Evolutionary conservation across 2,329 filamentous ascomycete species (phyloP), one percentile per base, ranked within the genome.

Genomic region (Tolypocladium nubicola): DNA sequence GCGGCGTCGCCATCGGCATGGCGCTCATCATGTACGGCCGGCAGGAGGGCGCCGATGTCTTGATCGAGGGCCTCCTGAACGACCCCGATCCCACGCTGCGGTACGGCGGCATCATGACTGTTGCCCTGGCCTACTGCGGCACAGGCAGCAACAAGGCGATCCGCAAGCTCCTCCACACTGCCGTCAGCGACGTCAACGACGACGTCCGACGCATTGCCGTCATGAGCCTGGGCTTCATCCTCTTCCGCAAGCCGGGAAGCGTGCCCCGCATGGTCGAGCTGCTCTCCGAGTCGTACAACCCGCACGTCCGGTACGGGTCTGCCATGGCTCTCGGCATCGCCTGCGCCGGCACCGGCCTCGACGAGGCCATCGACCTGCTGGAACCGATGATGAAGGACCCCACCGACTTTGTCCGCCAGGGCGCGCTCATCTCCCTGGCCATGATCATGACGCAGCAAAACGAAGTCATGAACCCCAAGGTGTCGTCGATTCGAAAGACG

Each of bases 371-470:
- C 61, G 94, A 99, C 67, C 81, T 99, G 21, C 81, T 99, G 5
- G 94, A 99, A 77, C 94, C 94, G 21, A 99, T 99, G 94, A 92
- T 97, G 79, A 99, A 97, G 79, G 94, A 99, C 66, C 95, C 94
- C 9, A 96, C 92, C 58, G 94, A 99, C 76, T 99, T 99, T 70
- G 94, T 99, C 55, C 87, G 95, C 64, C 94, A 99, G 74, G 94
- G 95, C 69, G 93, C 94, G 45, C 79, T 97, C 61, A 97, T 99
- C 65, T 85, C 94, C 3, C 80, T 97, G 58, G 85, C 94, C 59
- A 99, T 99, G 94, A 96, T 99, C 66, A 87, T 99, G 81, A 89
- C 97, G n/a, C 94, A 99, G 75, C 94, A 97, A 72, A 99, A 97
- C 67, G 94, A 99, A 74, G 87, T 88, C 35, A 96, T 97, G 90